A percentile compares a stretch with the other conserved stretches of the same genome.
Evolutionary conservation across 2,329 filamentous ascomycete species (phyloP).

Genomic region (Sclerotinia minor): DNA sequence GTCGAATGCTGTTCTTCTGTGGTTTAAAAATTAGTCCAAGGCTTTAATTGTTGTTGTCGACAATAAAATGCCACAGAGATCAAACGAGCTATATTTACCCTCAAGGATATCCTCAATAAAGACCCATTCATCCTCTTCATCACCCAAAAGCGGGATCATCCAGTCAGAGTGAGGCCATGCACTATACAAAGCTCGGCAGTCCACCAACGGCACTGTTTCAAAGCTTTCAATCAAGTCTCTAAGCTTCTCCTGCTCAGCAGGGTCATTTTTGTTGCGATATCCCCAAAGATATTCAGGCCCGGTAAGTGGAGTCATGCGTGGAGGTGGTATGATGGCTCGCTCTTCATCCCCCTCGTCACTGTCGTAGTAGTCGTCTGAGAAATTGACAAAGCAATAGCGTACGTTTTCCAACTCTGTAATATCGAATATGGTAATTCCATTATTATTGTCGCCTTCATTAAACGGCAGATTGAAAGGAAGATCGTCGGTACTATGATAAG

Average conservation of each 20-base stretch:
- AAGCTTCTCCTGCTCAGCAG: no score
- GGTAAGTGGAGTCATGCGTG: constrained; percentile 12
- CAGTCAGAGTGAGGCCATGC: not conserved
- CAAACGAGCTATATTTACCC: not conserved
- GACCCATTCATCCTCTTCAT: not conserved
- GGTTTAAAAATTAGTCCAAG: not conserved
- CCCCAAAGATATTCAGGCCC: constrained; percentile 3
- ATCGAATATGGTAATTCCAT: constrained; percentile 37
- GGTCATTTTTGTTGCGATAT: not conserved
- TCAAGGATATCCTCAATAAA: not conserved
- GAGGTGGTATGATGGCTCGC: not conserved
- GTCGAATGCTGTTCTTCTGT: not conserved
- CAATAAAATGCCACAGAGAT: not conserved
- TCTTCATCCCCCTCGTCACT: not conserved
- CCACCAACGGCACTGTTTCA: not conserved
- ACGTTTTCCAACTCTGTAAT: constrained; percentile 28
- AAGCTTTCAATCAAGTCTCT: not conserved
- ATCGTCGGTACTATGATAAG: not conserved
- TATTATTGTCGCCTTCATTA: constrained; percentile 27
- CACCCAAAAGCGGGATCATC: no score
- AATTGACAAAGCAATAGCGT: constrained; percentile 33
- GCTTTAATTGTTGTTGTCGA: not conserved
- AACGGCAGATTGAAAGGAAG: not conserved
- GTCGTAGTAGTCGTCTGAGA: not conserved
- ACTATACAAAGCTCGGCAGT: constrained; percentile 12